Evolutionary conservation across 2,329 filamentous ascomycete genomes (phyloP), one percentile per base, ranked within the genome.

Genomic region (Calonectria montana): DNA sequence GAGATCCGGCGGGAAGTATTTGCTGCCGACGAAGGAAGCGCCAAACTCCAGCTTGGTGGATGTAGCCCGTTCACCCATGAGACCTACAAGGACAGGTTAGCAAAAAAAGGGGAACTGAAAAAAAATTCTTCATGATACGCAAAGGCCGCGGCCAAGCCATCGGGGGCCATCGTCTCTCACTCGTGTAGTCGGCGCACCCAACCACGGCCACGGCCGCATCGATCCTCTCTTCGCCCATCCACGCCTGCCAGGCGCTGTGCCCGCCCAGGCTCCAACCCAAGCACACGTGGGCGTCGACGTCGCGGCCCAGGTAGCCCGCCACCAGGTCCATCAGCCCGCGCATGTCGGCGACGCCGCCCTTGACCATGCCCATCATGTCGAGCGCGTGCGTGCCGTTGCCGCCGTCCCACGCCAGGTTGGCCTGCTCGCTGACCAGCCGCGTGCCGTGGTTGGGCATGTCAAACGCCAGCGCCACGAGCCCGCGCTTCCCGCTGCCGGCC

Each of bases 381-480:
- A 94, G 91, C 0, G 95, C 96, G 85, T 98, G 97, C 8, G 88
- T 90, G 41, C 88, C 86, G 80, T 98, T 98, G 35, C 95, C 95
- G 43, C 90, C 84, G 50, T 90, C 89, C 96, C 96, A 98, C 4
- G 93, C 88, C 76, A 92, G 87, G 81, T 98, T 98, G 29, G 93
- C 91, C 21, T 88, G 76, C 9, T 89, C 84, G 77, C 92, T 88
- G 2, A 96, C 90, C 71, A 91, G 83, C 67, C 97, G 87, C 3
- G 90, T 88, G 29, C 97, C 97, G 83, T 98, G 97, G 82, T 98
- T 98, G 55, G 96, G 90, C 86, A 98, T 95, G 84, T 98, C 97
- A 82, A 98, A 97, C 2, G 93, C 90, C 15, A 96, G 90, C 2
- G 94, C 95, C 62, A 98, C 92, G 47, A 98, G 84, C 0, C 93